Base-by-base conservation (phyloP, 2,329 filamentous ascomycete species). In the Penicillium janthinellum region DNA sequence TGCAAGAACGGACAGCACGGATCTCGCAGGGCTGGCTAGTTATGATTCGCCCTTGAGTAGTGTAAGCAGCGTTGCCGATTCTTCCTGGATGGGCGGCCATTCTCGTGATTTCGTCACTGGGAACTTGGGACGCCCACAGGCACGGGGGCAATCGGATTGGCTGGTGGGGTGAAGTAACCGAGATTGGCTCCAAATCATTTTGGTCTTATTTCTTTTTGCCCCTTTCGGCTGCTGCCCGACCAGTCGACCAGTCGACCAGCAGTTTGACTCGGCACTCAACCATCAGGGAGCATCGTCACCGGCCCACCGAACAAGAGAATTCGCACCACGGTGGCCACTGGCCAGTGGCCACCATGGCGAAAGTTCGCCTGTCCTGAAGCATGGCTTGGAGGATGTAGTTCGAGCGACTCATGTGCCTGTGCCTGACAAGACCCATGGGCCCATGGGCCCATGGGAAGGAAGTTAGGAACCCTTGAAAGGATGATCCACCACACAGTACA, bases 1-100 rank as follows among this genome's bases (percentile, higher is more conserved):
- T 58, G 62, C 65, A 64, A 64, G 65, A 60, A 67, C 62, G 64
- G 57, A 61, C 37, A 54, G 53, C 54, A 57, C 57, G 61, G 64
- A 62, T 62, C 61, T 54, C 49, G 17, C 48, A 48, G 55, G 50
- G 49, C 52, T 61, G 51, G 58, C 8, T 12, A n/a, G 28, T 52
- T 50, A 3, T 56, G 54, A 63, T 63, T 60, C 42, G 54, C 39
- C 48, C 60, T 28, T 39, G n/a, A 39, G 49, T 51, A 20, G 37
- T 35, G 37, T 45, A 25, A 56, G 44, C 28, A 54, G 38, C 14
- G 22, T 42, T 54, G 45, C n/a, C 58, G 22, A 39, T 28, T 37
- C 45, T 47, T 20, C 35, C 49, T 15, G 34, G 17, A 51, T 22
- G 48, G 17, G 31, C 15, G 34, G 37, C 49, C 34, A 51, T 22